These are phyloP conservation scores for Bretziella fagacearum DNA, from an alignment of 2,329 filamentous ascomycete species.

Conservation along the genomic window DNA sequence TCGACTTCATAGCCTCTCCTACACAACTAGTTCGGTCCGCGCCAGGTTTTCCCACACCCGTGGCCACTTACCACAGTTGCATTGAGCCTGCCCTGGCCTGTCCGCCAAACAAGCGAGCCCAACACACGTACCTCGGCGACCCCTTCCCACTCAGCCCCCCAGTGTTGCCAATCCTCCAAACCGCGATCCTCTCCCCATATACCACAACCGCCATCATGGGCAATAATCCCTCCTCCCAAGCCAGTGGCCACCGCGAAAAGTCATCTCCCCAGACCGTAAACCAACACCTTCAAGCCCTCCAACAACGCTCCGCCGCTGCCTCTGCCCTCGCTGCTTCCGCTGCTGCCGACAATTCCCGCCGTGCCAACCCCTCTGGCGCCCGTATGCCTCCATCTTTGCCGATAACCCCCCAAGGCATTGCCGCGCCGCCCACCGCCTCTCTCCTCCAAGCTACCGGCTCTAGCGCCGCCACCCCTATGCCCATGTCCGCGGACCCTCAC, in stretches of 20 bases:
- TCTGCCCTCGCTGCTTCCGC: slow-evolving; percentile 19
- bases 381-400: slow-evolving; percentile 26
- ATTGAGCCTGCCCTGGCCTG: no score
- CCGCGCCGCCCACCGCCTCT: slow-evolving; percentile 41
- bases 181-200: background rate
- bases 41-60: no score
- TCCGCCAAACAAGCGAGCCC: background rate
- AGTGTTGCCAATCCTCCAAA: background rate
- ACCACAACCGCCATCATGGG: slow-evolving; percentile 2
- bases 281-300: slow-evolving; percentile 15
- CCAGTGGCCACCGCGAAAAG: slow-evolving; percentile 7
- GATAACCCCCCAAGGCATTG: slow-evolving; percentile 36
- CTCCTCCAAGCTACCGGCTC: slow-evolving; percentile 43
- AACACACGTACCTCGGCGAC: background rate
- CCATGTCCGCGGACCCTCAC: slow-evolving; percentile 15
- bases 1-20: no score
- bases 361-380: slow-evolving; percentile 10
- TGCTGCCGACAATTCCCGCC: background rate
- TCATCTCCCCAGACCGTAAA: slow-evolving; percentile 15
- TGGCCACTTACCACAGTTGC: background rate
- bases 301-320: slow-evolving; percentile 14
- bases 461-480: slow-evolving; percentile 26
- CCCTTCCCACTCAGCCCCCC: background rate
- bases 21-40: no score
- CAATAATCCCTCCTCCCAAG: slow-evolving; percentile 5